Evolutionary conservation across 441 rosid species (phyloP), one percentile per base, ranked within the genome.

Genomic region (Lepidium campestre): DNA sequence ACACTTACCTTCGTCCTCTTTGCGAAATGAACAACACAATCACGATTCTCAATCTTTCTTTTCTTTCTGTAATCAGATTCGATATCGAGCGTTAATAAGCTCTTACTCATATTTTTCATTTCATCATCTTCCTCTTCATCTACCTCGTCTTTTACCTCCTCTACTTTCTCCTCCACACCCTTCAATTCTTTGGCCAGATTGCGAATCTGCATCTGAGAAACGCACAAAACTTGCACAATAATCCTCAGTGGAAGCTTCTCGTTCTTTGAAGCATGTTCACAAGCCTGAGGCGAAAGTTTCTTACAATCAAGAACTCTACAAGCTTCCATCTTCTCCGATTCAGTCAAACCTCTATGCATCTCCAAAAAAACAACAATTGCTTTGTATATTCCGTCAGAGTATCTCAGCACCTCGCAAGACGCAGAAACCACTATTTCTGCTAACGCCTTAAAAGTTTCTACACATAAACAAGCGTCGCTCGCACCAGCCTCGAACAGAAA

Each of bases 361-460:
- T 84, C 90, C 65, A 93, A 70, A 85, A 79, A 93, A 36, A 81
- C 73, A 63, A 88, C 83, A 2, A 93, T 70, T 0, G 96, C 98
- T 32, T 77, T 74, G 82, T 90, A 93, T 40, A 88, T 75, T 70
- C 89, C 93, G 68, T 93, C 92, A 2, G 83, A 84, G 62, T 76
- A 82, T 40, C 76, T 74, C 14, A 78, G 52, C 1, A 72, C 70
- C 36, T 81, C 89, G 9, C 67, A 57, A 20, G 91, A 84, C 39
- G 79, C 82, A 50, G 85, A 78, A 45, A 61, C 68, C 14, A 79
- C 71, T 75, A 83, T 79, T 71, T 88, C 85, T 4, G 82, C 87
- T 4, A 90, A 56, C 32, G 72, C 72, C 37, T 77, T 70, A 60
- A 93, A 93, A 4, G 83, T 77, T 52, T 71, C 73, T 7, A 74